Evolutionary conservation across 352 stramenopile genomes (phyloP).

Genomic region (Phytophthora sansomeana): DNA sequence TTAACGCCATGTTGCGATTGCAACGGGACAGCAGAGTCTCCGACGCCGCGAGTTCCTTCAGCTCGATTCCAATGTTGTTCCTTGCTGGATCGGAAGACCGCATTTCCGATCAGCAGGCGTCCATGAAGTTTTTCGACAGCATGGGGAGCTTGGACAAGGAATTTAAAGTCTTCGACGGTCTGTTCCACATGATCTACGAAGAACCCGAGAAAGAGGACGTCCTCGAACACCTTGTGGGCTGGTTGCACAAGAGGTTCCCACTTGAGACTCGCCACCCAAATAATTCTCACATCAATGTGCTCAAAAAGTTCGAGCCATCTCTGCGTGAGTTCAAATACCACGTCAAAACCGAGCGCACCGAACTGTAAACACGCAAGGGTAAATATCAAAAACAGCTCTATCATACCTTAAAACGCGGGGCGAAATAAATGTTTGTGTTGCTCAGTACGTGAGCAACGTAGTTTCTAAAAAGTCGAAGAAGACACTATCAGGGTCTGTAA

Average conservation of each 20-base stretch:
- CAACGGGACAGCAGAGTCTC: slow-evolving; percentile 32
- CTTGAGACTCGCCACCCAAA: slow-evolving; percentile 42
- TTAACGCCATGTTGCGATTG: slow-evolving; percentile 52
- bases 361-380: slow-evolving; percentile 25
- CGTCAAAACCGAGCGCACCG: slow-evolving; percentile 27
- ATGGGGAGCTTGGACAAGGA: slow-evolving; percentile 67
- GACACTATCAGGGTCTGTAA: slow-evolving; percentile 36
- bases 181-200: slow-evolving; percentile 74
- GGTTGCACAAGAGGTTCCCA: slow-evolving; percentile 45
- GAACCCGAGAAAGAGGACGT: slow-evolving; percentile 68
- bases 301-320: slow-evolving; percentile 32
- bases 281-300: slow-evolving; percentile 22
- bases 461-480: slow-evolving; percentile 56
- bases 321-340: slow-evolving; percentile 21
- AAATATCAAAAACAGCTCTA: slow-evolving; percentile 28
- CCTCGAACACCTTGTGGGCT: slow-evolving; percentile 51
- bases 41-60: slow-evolving; percentile 21
- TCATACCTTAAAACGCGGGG: slow-evolving; percentile 3
- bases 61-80: slow-evolving; percentile 44
- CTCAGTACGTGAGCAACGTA: slow-evolving; percentile 43
- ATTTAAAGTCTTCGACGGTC: slow-evolving; percentile 64
- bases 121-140: slow-evolving; percentile 48
- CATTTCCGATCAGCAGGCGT: slow-evolving; percentile 47
- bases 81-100: slow-evolving; percentile 58
- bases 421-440: background rate